Evolutionary conservation across 2,329 filamentous ascomycete species (phyloP).

Genomic region (Xylariaceae sp.): DNA sequence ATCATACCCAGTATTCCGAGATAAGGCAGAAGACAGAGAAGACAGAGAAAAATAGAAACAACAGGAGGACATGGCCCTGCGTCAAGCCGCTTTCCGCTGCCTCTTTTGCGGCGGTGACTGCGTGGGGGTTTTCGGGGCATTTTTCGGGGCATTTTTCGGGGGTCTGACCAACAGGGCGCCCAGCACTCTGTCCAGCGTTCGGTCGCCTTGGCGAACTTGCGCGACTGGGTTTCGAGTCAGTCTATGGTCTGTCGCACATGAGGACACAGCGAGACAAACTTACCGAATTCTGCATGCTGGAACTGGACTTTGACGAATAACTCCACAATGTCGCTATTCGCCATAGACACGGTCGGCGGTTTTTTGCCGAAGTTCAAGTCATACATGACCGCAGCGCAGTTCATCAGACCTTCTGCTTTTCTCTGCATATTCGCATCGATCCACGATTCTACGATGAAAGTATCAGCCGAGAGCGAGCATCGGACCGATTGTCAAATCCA

Average conservation of each 20-base stretch:
- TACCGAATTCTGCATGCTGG: conserved; percentile 22
- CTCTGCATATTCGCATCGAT: conserved; percentile 11
- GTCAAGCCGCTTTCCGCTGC: conserved; percentile 17
- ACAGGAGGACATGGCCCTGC: conserved; percentile 1
- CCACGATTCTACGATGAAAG: conserved; percentile 9
- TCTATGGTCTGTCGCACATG: too few species aligned
- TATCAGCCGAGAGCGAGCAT: conserved; percentile 14
- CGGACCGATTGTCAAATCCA: neutral
- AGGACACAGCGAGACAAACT: conserved; percentile 9
- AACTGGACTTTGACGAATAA: conserved; percentile 19
- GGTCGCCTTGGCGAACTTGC: conserved; percentile 15
- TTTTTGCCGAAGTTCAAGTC: conserved; percentile 27
- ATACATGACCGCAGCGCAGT: conserved; percentile 27
- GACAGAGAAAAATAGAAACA: conserved; percentile 1
- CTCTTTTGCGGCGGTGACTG: conserved; percentile 20
- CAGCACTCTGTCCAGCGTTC: conserved; percentile 20
- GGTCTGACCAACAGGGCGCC: conserved; percentile 19
- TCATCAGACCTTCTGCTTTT: conserved; percentile 20
- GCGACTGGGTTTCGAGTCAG: conserved; percentile 16
- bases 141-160: conserved; percentile 22
- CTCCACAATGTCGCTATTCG: conserved; percentile 9
- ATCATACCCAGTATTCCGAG: conserved; percentile 4
- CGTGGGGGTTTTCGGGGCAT: conserved; percentile 17
- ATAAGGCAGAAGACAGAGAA: conserved; percentile 3
- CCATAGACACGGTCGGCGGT: conserved; percentile 19